A percentile compares a stretch with the other conserved stretches of the same genome.
Conservation (phyloP, 768 basidiomycete species). For the Hydnomerulius pinastri region DNA sequence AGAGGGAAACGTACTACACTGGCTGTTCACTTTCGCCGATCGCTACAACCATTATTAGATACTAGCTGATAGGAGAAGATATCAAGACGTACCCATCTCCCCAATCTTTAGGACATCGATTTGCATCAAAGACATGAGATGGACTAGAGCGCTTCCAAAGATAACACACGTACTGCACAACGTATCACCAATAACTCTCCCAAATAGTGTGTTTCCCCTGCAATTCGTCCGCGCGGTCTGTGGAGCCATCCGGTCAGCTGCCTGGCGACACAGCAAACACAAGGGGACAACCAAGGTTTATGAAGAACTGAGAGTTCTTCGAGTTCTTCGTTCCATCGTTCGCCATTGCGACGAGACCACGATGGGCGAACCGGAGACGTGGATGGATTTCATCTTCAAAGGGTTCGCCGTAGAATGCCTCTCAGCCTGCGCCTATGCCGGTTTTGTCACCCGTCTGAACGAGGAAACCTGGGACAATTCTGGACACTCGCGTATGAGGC, state of each 20-base stretch:
- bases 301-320: slow-evolving; percentile 94
- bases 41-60: slow-evolving; percentile 43
- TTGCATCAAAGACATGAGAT: background rate
- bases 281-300: slow-evolving; percentile 72
- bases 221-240: slow-evolving; percentile 89
- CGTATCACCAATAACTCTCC: slow-evolving; percentile 85
- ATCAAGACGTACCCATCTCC: slow-evolving; percentile 65
- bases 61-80: background rate
- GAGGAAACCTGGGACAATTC: slow-evolving; percentile 89
- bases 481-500: slow-evolving; percentile 20
- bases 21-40: slow-evolving; percentile 74
- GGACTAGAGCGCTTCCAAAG: background rate
- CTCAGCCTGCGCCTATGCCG: slow-evolving; percentile 88
- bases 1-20: slow-evolving; percentile 60
- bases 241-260: background rate
- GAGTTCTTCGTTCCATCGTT: slow-evolving; percentile 85
- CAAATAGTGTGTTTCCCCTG: slow-evolving; percentile 95
- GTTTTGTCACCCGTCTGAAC: slow-evolving; percentile 95
- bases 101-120: slow-evolving; percentile 91
- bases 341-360: slow-evolving; percentile 94
- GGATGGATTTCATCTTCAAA: slow-evolving; percentile 96
- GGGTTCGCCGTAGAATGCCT: slow-evolving; percentile 94
- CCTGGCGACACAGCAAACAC: background rate
- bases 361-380: slow-evolving; percentile 83
- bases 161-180: slow-evolving; percentile 68